phyloP scores from a whole-genome alignment of 352 stramenopile genomes.

The Phytophthora pisi region DNA sequence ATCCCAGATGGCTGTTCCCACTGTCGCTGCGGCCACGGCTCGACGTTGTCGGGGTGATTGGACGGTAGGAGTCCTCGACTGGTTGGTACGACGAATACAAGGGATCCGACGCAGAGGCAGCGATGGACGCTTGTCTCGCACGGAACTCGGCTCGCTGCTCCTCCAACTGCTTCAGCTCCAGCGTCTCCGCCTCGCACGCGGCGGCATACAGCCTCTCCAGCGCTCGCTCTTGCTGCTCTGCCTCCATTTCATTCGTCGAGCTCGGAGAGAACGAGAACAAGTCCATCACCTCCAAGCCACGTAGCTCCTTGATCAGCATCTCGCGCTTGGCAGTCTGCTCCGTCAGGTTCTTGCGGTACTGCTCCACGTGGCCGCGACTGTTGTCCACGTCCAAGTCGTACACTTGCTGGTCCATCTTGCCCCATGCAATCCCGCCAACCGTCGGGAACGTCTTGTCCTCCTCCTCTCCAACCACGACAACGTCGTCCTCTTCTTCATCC shows the following conservation, averaged over 20 bases:
- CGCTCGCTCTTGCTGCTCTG: slow-evolving; percentile 47
- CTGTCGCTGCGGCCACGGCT: slow-evolving; percentile 25
- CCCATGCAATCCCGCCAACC: slow-evolving; percentile 65
- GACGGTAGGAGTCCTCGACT: slow-evolving; percentile 22
- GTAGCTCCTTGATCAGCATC: slow-evolving; percentile 58
- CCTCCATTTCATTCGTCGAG: slow-evolving; percentile 37
- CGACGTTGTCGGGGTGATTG: slow-evolving; percentile 27
- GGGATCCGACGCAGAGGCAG: slow-evolving; percentile 35
- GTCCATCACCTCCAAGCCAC: slow-evolving; percentile 43
- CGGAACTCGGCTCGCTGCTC: slow-evolving; percentile 53
- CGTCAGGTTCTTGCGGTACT: slow-evolving; percentile 78
- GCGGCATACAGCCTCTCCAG: slow-evolving; percentile 62
- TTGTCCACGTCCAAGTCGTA: slow-evolving; percentile 81
- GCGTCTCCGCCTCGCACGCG: slow-evolving; percentile 57
- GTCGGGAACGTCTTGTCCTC: slow-evolving; percentile 35
- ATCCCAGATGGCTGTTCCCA: slow-evolving; percentile 33
- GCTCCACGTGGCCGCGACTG: slow-evolving; percentile 75
- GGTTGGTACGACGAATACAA: slow-evolving; percentile 36
- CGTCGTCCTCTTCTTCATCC: slow-evolving; percentile 27
- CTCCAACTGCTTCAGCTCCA: slow-evolving; percentile 58
- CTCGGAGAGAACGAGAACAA: slow-evolving; percentile 53
- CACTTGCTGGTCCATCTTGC: slow-evolving; percentile 75
- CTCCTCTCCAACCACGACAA: slow-evolving; percentile 10
- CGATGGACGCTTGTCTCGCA: slow-evolving; percentile 31
- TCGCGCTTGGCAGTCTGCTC: slow-evolving; percentile 70